Percentiles rank a stretch among this genome's conserved stretches.
phyloP scores from a whole-genome alignment of 441 rosid genomes.

The Arabidopsis hybrid region DNA sequence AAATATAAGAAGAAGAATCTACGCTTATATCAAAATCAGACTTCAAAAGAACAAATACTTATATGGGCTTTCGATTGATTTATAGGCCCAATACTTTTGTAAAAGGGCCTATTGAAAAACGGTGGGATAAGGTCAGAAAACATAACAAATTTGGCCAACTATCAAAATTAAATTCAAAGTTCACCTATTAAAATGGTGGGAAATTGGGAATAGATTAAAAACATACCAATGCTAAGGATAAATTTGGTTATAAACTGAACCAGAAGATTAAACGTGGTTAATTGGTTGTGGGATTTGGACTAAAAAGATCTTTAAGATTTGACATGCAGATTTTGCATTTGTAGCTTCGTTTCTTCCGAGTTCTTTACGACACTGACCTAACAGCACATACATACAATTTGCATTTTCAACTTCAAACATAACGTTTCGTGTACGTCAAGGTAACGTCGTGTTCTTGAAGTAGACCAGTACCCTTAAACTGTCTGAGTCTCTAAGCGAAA shows the following conservation, averaged over 20 bases:
- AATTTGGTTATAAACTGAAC: not conserved
- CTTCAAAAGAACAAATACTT: not conserved
- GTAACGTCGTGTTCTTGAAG: conserved; percentile 11
- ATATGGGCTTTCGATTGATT: not conserved
- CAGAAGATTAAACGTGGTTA: too few relatives aligned
- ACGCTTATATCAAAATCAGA: too few relatives aligned
- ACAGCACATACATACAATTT: not conserved
- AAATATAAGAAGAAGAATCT: not conserved
- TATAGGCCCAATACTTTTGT: not conserved
- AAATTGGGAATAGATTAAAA: too few relatives aligned
- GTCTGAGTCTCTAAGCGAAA: not conserved
- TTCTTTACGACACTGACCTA: conserved; percentile 10
- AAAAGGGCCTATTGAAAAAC: not conserved
- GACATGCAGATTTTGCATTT: not conserved
- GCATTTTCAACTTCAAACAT: not conserved
- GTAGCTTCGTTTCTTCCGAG: not conserved
- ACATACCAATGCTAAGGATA: not conserved
- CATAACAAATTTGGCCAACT: not conserved
- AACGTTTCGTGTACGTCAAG: conserved; percentile 6
- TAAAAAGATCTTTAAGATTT: not conserved
- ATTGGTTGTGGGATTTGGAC: not conserved
- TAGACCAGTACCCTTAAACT: not conserved
- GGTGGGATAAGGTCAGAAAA: too few relatives aligned
- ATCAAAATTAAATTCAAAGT: too few relatives aligned
- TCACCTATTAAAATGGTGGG: too few relatives aligned